phyloP scores from a whole-genome alignment of 2,329 filamentous ascomycete species.

The Fusarium marasasianum region DNA sequence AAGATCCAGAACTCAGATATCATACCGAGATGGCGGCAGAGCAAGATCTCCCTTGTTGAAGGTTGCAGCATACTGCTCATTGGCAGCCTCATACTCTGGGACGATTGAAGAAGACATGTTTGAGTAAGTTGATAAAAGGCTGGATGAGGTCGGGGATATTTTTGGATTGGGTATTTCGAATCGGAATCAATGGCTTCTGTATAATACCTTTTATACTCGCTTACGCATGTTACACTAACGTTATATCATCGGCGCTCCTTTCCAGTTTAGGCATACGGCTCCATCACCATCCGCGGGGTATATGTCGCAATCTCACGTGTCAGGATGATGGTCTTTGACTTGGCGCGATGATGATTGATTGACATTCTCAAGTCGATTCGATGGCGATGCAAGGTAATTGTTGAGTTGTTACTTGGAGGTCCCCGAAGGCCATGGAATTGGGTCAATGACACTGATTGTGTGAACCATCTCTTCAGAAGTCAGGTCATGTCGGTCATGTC shows the following conservation, averaged over 20 bases:
- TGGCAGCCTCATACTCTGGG: conserved; percentile 39
- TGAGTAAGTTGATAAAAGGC: background rate
- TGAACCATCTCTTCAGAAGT: background rate
- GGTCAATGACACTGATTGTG: background rate
- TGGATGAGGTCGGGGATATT: background rate
- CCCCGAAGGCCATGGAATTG: rapidly evolving
- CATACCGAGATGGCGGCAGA: conserved; percentile 37
- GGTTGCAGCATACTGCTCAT: conserved; percentile 30
- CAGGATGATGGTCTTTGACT: background rate
- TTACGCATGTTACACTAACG: background rate
- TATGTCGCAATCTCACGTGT: conserved; percentile 28
- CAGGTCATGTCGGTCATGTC: background rate
- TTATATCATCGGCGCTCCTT: background rate
- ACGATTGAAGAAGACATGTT: conserved; percentile 32
- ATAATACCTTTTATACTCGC: background rate
- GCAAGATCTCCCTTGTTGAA: conserved; percentile 39
- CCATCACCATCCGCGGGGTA: conserved; percentile 29
- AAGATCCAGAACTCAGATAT: rapidly evolving
- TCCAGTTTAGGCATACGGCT: background rate
- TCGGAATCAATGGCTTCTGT: background rate
- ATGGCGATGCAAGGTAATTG: background rate
- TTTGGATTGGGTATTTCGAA: too few relatives aligned
- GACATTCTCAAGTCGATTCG: background rate
- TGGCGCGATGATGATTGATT: background rate
- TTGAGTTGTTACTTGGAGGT: background rate